phyloP scores from a whole-genome alignment of 306 rosid species.

The Fagus sylvatica region DNA sequence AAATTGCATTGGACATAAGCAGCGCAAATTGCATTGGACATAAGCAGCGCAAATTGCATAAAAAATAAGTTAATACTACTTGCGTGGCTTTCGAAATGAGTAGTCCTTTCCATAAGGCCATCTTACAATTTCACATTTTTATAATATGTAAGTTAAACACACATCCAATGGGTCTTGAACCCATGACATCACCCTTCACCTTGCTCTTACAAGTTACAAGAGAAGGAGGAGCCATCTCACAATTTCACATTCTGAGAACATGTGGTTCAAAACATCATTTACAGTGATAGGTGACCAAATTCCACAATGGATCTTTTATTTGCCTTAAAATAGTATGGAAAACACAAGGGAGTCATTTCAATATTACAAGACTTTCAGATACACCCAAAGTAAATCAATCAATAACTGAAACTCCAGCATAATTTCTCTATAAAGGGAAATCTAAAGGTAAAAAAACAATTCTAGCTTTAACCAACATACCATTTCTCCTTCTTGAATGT shows the following conservation, averaged over 20 bases:
- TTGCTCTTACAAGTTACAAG: no score
- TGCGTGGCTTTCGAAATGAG: slow-evolving; percentile 10
- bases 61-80: background rate
- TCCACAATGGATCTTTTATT: no score
- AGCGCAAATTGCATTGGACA: background rate
- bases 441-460: background rate
- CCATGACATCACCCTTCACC: no score
- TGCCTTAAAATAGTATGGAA: background rate
- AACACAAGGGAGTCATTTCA: background rate
- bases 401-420: background rate
- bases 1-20: background rate
- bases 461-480: slow-evolving; percentile 41
- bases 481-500: slow-evolving; percentile 99
- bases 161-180: no score
- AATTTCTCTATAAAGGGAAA: background rate
- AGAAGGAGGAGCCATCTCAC: background rate
- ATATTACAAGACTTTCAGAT: background rate
- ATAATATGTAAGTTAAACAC: no score
- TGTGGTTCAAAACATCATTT: background rate
- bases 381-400: background rate
- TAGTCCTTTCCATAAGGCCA: background rate
- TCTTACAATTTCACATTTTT: background rate
- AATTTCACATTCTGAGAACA: background rate
- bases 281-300: no score
- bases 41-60: background rate